Evolutionary conservation across 1,284 basidiomycete genomes (phyloP).

Genomic region (Heterobasidion irregulare): DNA sequence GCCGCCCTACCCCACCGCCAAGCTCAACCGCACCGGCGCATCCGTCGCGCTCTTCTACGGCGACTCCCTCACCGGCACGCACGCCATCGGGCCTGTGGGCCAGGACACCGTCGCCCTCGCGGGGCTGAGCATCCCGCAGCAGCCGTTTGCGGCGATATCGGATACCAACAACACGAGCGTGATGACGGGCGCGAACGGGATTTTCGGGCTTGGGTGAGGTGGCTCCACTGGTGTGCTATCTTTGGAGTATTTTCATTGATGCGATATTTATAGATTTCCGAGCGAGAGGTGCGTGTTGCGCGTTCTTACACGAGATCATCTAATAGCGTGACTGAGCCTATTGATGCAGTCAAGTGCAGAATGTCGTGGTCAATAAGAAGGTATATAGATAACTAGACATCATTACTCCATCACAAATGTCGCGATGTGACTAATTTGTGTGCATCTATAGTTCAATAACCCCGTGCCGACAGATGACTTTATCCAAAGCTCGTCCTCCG

Average conservation of each 20-base stretch:
- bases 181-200: slow-evolving; percentile 25
- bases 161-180: slow-evolving; percentile 27
- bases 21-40: slow-evolving; percentile 16
- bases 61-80: slow-evolving; percentile 28
- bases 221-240: neutral
- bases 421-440: too few relatives aligned
- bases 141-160: slow-evolving; percentile 25
- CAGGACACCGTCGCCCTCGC: slow-evolving; percentile 24
- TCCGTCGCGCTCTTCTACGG: slow-evolving; percentile 23
- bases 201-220: slow-evolving; percentile 24
- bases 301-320: neutral
- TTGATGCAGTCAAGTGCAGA: slow-evolving; percentile 29
- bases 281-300: slow-evolving; percentile 20
- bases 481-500: slow-evolving; percentile 18
- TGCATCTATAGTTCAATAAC: neutral
- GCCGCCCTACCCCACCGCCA: slow-evolving; percentile 18
- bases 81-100: slow-evolving; percentile 25
- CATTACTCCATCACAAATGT: too few relatives aligned
- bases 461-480: slow-evolving; percentile 8
- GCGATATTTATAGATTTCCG: slow-evolving; percentile 17
- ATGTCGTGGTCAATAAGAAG: slow-evolving; percentile 24
- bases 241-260: neutral
- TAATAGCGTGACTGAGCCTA: neutral
- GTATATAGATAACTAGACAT: slow-evolving; percentile 9
- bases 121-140: slow-evolving; percentile 19